These are phyloP conservation scores for Brassica cretica DNA, from an alignment of 345 rosid genomes.

Conservation along the genomic window DNA sequence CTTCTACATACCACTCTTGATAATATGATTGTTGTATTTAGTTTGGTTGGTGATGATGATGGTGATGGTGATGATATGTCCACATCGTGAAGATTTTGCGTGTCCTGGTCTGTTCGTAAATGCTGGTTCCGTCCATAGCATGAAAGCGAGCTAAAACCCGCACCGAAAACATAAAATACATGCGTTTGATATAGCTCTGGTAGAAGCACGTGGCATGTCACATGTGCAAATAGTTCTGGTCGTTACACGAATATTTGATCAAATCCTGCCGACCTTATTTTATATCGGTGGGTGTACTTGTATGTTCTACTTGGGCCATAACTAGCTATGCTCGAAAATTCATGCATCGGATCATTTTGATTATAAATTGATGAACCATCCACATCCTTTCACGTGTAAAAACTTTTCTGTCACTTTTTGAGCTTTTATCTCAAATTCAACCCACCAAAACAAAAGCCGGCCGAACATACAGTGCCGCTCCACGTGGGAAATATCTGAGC, in stretches of 20 bases:
- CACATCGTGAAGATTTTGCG: constrained; percentile 8
- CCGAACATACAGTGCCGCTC: constrained; percentile 8
- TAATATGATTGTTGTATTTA: background rate
- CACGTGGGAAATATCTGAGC: constrained; percentile 28
- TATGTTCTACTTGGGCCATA: background rate
- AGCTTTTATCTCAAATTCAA: constrained; percentile 26
- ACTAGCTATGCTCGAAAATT: constrained; percentile 19
- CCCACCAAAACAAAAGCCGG: constrained; percentile 24
- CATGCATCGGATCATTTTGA: constrained; percentile 19
- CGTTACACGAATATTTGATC: constrained; percentile 29
- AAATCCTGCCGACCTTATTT: constrained; percentile 31
- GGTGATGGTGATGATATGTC: constrained; percentile 1
- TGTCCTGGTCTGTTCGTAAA: background rate
- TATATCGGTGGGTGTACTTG: constrained; percentile 11
- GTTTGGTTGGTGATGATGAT: background rate
- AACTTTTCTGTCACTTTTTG: constrained; percentile 1
- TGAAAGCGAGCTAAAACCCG: background rate
- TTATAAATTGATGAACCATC: constrained; percentile 10
- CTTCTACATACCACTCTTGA: background rate
- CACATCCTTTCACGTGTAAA: constrained; percentile 10
- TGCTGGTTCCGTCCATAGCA: constrained; percentile 5
- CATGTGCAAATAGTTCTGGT: constrained; percentile 17
- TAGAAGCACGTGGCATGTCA: constrained; percentile 27
- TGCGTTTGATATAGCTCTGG: background rate
- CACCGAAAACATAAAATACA: background rate